Base-by-base conservation (phyloP, 768 basidiomycete genomes). In the Rhodotorula paludigena region DNA sequence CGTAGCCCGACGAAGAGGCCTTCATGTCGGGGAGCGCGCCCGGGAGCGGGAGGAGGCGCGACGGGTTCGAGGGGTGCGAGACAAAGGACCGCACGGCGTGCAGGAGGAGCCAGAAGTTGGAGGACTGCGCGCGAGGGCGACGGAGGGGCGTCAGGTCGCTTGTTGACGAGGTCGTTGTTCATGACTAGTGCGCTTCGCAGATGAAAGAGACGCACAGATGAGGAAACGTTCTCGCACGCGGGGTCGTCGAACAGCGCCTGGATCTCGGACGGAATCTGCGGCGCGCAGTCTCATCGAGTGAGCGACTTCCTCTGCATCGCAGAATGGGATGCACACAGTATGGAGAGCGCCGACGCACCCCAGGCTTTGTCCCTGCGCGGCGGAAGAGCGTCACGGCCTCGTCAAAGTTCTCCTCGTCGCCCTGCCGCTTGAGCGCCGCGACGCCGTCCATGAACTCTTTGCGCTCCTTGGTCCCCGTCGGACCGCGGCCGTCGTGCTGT, bases 381-480 rank as follows among this genome's bases (percentile, higher is more conserved):
- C 72, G 93, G 0, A 89, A 90, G 76, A 96, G 89, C 12, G 87
- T 82, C 74, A 88, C 84, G 4, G 93, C 94, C 78, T 98, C 94
- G 67, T 96, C 94, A 76, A 92, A 92, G 79, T 98, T 99, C 81
- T 99, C 96, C 76, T 98, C 92, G 76, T 99, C 96, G 1, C 39
- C 28, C 21, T 68, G 63, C 64, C 83, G 76, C 74, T 86, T 86
- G 82, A 87, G 84, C 2, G 80, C 80, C n/a, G 81, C 78, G 51
- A 98, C 79, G 5, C 60, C 62, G 41, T 83, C 79, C 76, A 92
- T 92, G 82, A 97, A 94, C 36, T 83, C 85, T 68, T 87, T 83
- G 74, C 88, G 85, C 73, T 96, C 89, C 2, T 81, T 82, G 41
- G 76, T 80, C 38, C 77, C 85, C 78, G 79, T 81, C 53, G 80